These are phyloP conservation scores for Ascocoryne sarcoides DNA, from an alignment of 2,329 filamentous ascomycete species.

Conservation along the genomic window DNA sequence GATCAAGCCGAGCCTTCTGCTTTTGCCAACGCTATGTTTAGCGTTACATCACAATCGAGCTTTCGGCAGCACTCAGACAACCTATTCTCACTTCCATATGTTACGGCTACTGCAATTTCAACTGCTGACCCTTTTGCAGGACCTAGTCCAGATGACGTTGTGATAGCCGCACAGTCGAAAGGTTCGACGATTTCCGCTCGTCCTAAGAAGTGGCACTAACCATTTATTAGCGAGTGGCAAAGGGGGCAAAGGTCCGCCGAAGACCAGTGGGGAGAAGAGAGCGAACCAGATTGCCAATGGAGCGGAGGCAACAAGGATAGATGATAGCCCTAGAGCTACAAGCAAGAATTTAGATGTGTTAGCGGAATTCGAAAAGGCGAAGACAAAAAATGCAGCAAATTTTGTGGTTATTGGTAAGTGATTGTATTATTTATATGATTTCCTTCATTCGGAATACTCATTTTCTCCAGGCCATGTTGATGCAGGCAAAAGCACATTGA, in stretches of 20 bases:
- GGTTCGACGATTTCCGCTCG: slow-evolving; percentile 48
- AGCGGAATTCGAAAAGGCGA: slow-evolving; percentile 66
- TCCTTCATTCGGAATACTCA: background rate
- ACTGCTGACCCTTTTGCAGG: slow-evolving; percentile 61
- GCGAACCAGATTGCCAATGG: slow-evolving; percentile 35
- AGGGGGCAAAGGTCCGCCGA: slow-evolving; percentile 30
- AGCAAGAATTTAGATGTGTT: slow-evolving; percentile 80
- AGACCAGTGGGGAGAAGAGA: slow-evolving; percentile 34
- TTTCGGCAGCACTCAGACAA: slow-evolving; percentile 11
- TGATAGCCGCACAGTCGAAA: slow-evolving; percentile 81
- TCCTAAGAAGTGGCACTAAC: slow-evolving; percentile 30
- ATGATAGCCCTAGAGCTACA: slow-evolving; percentile 48
- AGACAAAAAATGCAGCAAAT: slow-evolving; percentile 72
- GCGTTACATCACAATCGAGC: slow-evolving; percentile 16
- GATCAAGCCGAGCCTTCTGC: slow-evolving; percentile 30
- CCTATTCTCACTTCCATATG: slow-evolving; percentile 34
- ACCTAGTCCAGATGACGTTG: slow-evolving; percentile 86
- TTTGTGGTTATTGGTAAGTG: slow-evolving; percentile 80
- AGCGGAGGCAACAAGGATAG: slow-evolving; percentile 38
- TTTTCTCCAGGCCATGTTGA: slow-evolving; percentile 72
- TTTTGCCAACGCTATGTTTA: slow-evolving; percentile 37
- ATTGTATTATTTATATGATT: background rate
- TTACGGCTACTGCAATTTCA: slow-evolving; percentile 27
- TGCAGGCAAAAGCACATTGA: slow-evolving; percentile 93
- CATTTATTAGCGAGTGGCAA: slow-evolving; percentile 35